Conservation (phyloP, 2,329 filamentous ascomycete species). For the Lanzia echinophila region DNA sequence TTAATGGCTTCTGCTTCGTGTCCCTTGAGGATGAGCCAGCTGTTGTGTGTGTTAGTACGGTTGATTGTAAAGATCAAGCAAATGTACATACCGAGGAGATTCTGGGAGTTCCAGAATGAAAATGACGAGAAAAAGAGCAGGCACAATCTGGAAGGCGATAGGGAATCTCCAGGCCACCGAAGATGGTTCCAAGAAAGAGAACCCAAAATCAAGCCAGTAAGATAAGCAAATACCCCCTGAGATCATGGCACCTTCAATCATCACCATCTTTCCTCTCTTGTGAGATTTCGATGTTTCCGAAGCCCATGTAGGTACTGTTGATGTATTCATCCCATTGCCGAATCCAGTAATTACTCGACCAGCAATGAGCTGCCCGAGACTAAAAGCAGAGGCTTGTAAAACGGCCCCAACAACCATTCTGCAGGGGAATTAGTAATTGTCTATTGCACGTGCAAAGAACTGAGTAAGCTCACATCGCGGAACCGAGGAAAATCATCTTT, state of each 20-base stretch:
- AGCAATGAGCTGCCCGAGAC: conserved; percentile 48
- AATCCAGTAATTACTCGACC: conserved; percentile 70
- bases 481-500: conserved; percentile 22
- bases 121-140: conserved; percentile 4
- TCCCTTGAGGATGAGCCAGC: conserved; percentile 32
- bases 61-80: not conserved
- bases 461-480: conserved; percentile 10
- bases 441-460: too few species aligned
- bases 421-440: too few species aligned
- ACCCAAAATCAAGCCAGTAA: conserved; percentile 10
- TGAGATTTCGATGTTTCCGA: conserved; percentile 11
- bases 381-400: conserved; percentile 33
- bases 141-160: conserved; percentile 11
- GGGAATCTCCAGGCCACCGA: conserved; percentile 10
- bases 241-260: conserved; percentile 10
- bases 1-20: conserved; percentile 27
- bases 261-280: conserved; percentile 11
- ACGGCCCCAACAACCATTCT: conserved; percentile 21
- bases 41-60: not conserved
- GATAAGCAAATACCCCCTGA: conserved; percentile 10
- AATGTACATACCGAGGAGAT: conserved; percentile 22
- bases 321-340: conserved; percentile 59
- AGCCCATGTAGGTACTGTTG: conserved; percentile 31
- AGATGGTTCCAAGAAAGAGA: conserved; percentile 2
- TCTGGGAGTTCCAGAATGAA: conserved; percentile 28